Base-by-base conservation (phyloP, 116 monocot species). In the Zostera marina region DNA sequence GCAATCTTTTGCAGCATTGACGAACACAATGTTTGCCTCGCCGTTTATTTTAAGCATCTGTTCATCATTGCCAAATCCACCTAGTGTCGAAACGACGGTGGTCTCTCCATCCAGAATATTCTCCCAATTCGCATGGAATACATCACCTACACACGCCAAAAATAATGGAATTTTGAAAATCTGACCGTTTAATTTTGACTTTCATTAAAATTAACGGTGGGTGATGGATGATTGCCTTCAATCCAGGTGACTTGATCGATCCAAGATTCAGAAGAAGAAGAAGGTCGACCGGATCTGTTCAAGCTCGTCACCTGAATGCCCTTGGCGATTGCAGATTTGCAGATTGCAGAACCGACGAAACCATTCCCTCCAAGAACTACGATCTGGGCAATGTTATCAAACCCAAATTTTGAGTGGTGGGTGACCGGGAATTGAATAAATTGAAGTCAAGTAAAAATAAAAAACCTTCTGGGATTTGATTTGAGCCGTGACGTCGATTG, bases 11-110 rank as follows among this genome's bases (percentile, higher is more conserved):
- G 98, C 98, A 54, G 86, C 85, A 66, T 53, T 63, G 3, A 90
- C 74, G 56, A 90, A 70, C 56, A 83, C 58, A 47, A 86, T 63
- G 66, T 90, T 98, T 17, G 98, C 89, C 62, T 98, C 98, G 4
- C 98, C 90, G 71, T 98, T 86, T 66, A 90, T 85, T 55, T 54
- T 82, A 57, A 79, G 85, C 98, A 98, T 98, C 22, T 98, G 90
- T 48, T 98, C 90, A 56, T 98, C 80, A 47, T 66, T 89, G 20
- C 98, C 98, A 70, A 98, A 80, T 14, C 98, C 98, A 70, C 98
- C 98, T 46, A 98, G 72, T 32, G 86, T 83, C 10, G 90, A 90
- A 21, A 90, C 81, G 54, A 89, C 90, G 46, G 96, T 80, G n/a
- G 96, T 98, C 51, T 89, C 90, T 32, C 90, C 90, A 55, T 44